Conservation (phyloP, 352 stramenopile genomes). For the Pythium sp. region DNA sequence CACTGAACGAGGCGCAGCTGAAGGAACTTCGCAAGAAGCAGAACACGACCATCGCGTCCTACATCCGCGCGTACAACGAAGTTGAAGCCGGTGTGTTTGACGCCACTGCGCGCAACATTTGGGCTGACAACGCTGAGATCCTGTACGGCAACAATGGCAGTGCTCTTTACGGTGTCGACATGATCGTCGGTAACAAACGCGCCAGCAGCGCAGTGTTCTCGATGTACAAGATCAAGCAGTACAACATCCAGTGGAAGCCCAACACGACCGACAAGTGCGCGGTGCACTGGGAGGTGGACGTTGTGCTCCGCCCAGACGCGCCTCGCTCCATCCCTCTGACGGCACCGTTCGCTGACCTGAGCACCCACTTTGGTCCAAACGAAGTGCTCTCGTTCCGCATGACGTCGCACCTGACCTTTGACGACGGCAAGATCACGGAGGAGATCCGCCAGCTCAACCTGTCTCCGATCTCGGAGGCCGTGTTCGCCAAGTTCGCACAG, state of each 20-base stretch:
- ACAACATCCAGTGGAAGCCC: conserved; percentile 74
- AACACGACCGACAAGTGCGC: conserved; percentile 67
- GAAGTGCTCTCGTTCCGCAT: conserved; percentile 71
- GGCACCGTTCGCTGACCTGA: conserved; percentile 61
- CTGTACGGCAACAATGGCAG: conserved; percentile 52
- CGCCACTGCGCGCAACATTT: conserved; percentile 46
- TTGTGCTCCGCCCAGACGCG: conserved; percentile 43
- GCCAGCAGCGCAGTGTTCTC: conserved; percentile 58
- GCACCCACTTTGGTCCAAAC: conserved; percentile 36
- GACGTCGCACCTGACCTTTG: conserved; percentile 77
- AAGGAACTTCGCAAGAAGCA: conserved; percentile 82
- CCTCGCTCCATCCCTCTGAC: conserved; percentile 57
- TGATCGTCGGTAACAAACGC: conserved; percentile 66
- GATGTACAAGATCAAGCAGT: conserved; percentile 84
- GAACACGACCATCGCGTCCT: conserved; percentile 67
- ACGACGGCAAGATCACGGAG: conserved; percentile 72
- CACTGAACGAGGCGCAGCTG: conserved; percentile 52
- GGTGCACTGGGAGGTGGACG: conserved; percentile 75
- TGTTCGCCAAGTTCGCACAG: conserved; percentile 46
- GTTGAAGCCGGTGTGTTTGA: conserved; percentile 50
- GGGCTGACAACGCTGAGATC: conserved; percentile 65
- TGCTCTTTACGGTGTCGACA: conserved; percentile 45
- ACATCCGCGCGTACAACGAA: conserved; percentile 77
- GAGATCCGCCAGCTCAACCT: conserved; percentile 79
- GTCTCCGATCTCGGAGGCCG: conserved; percentile 49